phyloP scores from a whole-genome alignment of 805 yeast species.

The Yamadazyma phyllophila region DNA sequence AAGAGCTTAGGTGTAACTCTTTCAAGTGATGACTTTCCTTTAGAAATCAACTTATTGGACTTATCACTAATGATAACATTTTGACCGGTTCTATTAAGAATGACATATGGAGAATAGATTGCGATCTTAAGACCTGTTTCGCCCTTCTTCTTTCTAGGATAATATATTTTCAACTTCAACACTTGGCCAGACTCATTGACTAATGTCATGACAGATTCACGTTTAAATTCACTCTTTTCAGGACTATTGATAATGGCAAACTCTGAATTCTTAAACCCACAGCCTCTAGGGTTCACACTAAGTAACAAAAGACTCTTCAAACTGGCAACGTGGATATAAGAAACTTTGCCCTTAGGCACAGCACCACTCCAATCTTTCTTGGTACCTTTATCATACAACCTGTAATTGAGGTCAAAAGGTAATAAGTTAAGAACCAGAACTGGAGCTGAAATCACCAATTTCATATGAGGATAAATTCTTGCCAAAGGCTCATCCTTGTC shows the following conservation, averaged over 20 bases:
- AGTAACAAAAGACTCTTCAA: slow-evolving; percentile 67
- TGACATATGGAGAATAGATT: slow-evolving; percentile 81
- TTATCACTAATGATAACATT: slow-evolving; percentile 59
- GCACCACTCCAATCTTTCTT: slow-evolving; percentile 63
- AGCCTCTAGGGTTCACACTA: slow-evolving; percentile 61
- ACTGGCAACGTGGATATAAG: slow-evolving; percentile 78
- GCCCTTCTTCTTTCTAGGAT: slow-evolving; percentile 48
- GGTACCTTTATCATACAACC: slow-evolving; percentile 72
- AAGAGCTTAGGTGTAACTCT: slow-evolving; percentile 66
- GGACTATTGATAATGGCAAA: slow-evolving; percentile 73
- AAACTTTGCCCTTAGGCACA: slow-evolving; percentile 62
- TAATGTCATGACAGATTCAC: slow-evolving; percentile 53
- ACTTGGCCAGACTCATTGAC: slow-evolving; percentile 65
- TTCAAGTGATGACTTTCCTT: slow-evolving; percentile 30
- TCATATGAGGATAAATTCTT: slow-evolving; percentile 80
- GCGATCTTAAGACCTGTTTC: slow-evolving; percentile 63
- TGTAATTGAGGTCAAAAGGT: slow-evolving; percentile 76
- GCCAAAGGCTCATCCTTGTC: slow-evolving; percentile 69
- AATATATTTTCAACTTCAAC: slow-evolving; percentile 62
- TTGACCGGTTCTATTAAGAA: slow-evolving; percentile 76
- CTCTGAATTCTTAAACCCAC: slow-evolving; percentile 63
- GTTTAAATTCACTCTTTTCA: slow-evolving; percentile 48
- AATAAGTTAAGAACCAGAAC: slow-evolving; percentile 78
- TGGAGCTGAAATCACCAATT: slow-evolving; percentile 76
- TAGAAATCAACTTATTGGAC: slow-evolving; percentile 47